Conservation (phyloP, 768 basidiomycete genomes). For the Macrolepiota albuminosa region DNA sequence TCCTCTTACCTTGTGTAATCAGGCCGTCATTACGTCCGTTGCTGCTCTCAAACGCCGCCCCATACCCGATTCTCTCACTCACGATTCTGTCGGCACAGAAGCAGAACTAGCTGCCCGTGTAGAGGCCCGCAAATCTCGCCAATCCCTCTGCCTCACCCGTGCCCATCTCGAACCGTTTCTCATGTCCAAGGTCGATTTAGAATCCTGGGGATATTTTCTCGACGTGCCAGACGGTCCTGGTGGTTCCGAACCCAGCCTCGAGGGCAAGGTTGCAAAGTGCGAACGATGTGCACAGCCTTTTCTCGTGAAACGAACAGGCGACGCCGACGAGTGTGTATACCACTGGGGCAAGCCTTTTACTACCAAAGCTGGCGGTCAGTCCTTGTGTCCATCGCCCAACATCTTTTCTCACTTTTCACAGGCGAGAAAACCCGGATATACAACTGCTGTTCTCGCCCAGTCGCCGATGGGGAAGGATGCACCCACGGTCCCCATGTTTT, state of each 20-base stretch:
- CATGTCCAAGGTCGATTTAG: slow-evolving; percentile 52
- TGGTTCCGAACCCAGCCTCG: slow-evolving; percentile 55
- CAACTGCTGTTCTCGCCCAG: slow-evolving; percentile 72
- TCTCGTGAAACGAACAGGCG: slow-evolving; percentile 54
- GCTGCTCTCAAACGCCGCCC: slow-evolving; percentile 46
- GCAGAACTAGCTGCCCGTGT: slow-evolving; percentile 51
- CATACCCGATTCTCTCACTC: slow-evolving; percentile 50
- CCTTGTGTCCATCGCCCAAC: neutral
- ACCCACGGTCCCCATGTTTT: slow-evolving; percentile 86
- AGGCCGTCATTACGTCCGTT: slow-evolving; percentile 50
- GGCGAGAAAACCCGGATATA: slow-evolving; percentile 68
- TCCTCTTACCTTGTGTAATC: slow-evolving; percentile 11
- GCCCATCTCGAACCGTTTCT: slow-evolving; percentile 53
- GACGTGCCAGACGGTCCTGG: slow-evolving; percentile 66
- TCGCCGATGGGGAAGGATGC: slow-evolving; percentile 62
- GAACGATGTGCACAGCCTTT: slow-evolving; percentile 76
- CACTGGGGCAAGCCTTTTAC: slow-evolving; percentile 80
- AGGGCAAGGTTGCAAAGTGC: slow-evolving; percentile 63
- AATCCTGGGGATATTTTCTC: slow-evolving; percentile 66
- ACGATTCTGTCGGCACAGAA: slow-evolving; percentile 78
- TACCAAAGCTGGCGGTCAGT: slow-evolving; percentile 61
- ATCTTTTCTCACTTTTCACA: slow-evolving; percentile 22
- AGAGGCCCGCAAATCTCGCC: slow-evolving; percentile 49
- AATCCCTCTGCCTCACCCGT: slow-evolving; percentile 49
- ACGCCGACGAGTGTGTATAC: slow-evolving; percentile 61